These are phyloP conservation scores for Fabrea salina DNA, from an alignment of 169 alveolate genomes.

Conservation along the genomic window DNA sequence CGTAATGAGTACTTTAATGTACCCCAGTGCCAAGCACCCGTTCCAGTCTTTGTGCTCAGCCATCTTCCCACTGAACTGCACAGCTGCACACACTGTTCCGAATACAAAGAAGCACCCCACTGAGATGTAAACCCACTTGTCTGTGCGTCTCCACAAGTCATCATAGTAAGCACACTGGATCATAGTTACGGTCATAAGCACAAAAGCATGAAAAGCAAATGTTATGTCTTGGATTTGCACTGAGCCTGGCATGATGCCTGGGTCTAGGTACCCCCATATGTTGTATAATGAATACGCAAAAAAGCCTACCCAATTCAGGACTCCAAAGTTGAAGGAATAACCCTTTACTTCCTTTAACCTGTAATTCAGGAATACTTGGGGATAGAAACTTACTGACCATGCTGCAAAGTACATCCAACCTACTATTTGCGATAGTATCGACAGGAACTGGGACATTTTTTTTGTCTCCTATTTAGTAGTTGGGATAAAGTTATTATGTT, in stretches of 20 bases:
- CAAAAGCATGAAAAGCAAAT: slow-evolving; percentile 73
- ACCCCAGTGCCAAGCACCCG: slow-evolving; percentile 66
- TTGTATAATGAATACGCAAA: slow-evolving; percentile 65
- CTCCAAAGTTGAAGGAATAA: slow-evolving; percentile 68
- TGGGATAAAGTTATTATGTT: too few relatives aligned
- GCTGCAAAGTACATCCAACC: slow-evolving; percentile 82
- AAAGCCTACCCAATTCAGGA: slow-evolving; percentile 77
- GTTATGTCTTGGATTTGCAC: slow-evolving; percentile 68
- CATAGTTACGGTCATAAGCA: slow-evolving; percentile 49
- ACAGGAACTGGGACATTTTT: slow-evolving; percentile 14
- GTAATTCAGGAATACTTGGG: slow-evolving; percentile 66
- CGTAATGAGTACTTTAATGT: slow-evolving; percentile 78
- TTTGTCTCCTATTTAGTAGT: too few relatives aligned
- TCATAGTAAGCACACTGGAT: slow-evolving; percentile 46
- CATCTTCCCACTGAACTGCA: slow-evolving; percentile 20
- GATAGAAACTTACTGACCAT: slow-evolving; percentile 79
- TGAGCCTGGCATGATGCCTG: slow-evolving; percentile 58
- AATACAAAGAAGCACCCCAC: slow-evolving; percentile 24
- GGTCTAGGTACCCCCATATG: slow-evolving; percentile 57
- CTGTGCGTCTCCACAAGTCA: slow-evolving; percentile 40
- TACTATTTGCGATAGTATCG: slow-evolving; percentile 13
- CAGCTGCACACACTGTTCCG: not conserved
- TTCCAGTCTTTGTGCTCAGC: slow-evolving; percentile 48
- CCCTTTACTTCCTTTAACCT: slow-evolving; percentile 68
- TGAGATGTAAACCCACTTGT: not conserved